Base-by-base conservation (phyloP, 768 basidiomycete species). In the Galerina sulciceps region DNA sequence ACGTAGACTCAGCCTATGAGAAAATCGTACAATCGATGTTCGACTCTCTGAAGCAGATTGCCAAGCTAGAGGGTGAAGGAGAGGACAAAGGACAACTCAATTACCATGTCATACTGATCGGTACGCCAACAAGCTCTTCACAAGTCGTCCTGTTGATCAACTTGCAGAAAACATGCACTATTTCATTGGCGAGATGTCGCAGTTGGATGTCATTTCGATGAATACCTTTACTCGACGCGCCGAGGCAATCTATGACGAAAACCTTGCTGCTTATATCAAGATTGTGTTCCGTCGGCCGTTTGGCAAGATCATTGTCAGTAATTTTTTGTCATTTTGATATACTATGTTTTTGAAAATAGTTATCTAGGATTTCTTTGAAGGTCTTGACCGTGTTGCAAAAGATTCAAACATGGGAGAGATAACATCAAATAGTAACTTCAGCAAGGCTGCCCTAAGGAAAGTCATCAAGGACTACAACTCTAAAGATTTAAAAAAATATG, bases 11-110 rank as follows among this genome's bases (percentile, higher is more conserved):
- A 4, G 89, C 92, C 0, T 97, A 98, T 69, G 94, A 96, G 69
- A 86, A 81, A 65, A 91, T 99, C 42, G 90, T 94, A 37, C 87
- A 90, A 60, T 80, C 88, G 42, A 97, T 99, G 85, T 96, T 99
- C 68, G 95, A 94, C 44, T 90, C 87, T 13, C 73, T 99, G 60
- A 95, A 94, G 73, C 94, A 96, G 60, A 93, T 99, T 85, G 96
- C 96, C 10, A 99, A 97, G 72, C 76, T 96, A 81, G 91, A 95
- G 56, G 92, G 93, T 0, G 93, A 93, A 55, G 91, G 86, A 0
- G 96, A 99, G 69, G 96, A 95, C 72, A 99, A 99, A 73, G 95
- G 95, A 0, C 94, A 96, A 69, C 82, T 99, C 52, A 98, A 98
- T 72, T 97, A 94, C 63, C 94, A 97, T 69, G 93, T 98, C 64